phyloP scores from a whole-genome alignment of 2,329 filamentous ascomycete genomes.

The Aspergillus chevalieri region DNA sequence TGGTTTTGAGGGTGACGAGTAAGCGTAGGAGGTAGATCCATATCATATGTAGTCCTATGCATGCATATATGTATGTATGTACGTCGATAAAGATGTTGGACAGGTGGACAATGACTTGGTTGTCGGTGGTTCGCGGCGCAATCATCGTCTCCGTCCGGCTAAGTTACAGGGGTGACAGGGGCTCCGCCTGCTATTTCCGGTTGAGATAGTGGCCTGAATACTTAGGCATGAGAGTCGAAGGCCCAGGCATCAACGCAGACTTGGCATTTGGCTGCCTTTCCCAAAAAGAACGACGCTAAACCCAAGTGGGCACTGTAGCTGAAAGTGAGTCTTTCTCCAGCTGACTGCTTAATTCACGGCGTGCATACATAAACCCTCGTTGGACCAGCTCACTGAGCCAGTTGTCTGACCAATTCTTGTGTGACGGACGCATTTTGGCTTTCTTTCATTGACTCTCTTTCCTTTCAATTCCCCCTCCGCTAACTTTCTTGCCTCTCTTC shows the following conservation, averaged over 20 bases:
- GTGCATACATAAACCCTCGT: background rate
- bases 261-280: no score
- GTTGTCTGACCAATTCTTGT: background rate
- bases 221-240: no score
- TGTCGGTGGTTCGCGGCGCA: no score
- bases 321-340: background rate
- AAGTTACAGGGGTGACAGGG: no score
- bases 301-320: background rate
- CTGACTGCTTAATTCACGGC: background rate
- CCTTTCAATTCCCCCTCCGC: background rate
- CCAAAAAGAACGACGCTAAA: background rate
- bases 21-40: background rate
- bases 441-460: background rate
- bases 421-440: background rate
- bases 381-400: background rate
- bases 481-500: background rate
- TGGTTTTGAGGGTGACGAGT: background rate
- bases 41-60: background rate
- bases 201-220: no score
- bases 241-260: no score
- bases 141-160: no score
- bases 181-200: no score
- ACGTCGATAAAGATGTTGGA: background rate
- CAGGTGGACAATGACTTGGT: background rate
- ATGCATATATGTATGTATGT: background rate